Base-by-base conservation (phyloP, 78 protist genomes). In the Capsaspora owczarzaki region DNA sequence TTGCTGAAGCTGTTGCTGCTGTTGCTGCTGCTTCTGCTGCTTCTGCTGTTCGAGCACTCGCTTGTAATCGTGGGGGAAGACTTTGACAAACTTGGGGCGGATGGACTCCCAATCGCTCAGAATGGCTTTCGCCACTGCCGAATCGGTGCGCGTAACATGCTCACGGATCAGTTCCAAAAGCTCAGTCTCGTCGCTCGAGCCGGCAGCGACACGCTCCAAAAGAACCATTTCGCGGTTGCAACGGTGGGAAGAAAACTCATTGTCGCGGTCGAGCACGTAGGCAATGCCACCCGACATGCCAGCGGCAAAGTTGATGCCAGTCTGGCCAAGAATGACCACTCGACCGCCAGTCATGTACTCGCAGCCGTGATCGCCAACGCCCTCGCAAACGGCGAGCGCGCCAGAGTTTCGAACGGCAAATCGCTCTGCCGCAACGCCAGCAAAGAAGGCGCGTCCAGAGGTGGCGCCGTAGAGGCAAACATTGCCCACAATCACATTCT, bases 301-400 rank as follows among this genome's bases (percentile, higher is more conserved):
- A 1, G 96, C 96, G 2, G 87, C 96, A 27, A 90, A 87, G 82
- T 93, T 93, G 75, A 87, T 49, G 2, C 92, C 93, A 1, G 83
- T 71, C 23, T 22, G 20, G 31, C 96, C 96, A 35, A 93, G 93
- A 2, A 88, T 53, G 16, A 88, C 89, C 19, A 87, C 90, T 10
- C 76, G 40, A 12, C 96, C 96, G 29, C 93, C 96, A 27, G 96
- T 93, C 96, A 93, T 93, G 88, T 93, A 93, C 81, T 93, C 96
- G 76, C 93, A 90, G 44, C 93, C 90, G 85, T 93, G 96, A 80
- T 89, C 94, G 53, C 96, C 96, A 5, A 85, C 82, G 16, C 94
- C 96, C 87, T 93, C 96, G 61, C 82, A 61, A n/a, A 93, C 93
- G 27, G 93, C 93, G 44, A 74, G 51, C n/a, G 93, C 92, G 25